These are phyloP conservation scores for Trametopsis cervina DNA, from an alignment of 768 basidiomycete species.

Conservation along the genomic window DNA sequence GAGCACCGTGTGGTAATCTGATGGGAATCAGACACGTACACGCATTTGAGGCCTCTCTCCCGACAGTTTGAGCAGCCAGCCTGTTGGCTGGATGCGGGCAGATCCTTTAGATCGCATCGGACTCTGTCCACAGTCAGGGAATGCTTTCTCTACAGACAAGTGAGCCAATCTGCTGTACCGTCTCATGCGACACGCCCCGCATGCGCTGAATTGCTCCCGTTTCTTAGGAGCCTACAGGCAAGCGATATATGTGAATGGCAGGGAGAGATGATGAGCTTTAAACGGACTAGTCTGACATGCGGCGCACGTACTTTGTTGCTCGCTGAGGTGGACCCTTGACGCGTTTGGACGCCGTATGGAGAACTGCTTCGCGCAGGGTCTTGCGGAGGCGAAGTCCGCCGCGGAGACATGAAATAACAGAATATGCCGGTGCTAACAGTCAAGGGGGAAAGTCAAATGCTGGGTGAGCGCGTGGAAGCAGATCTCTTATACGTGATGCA, in stretches of 20 bases:
- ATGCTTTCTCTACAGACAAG: too few relatives aligned
- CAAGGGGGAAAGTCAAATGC: constrained; percentile 25
- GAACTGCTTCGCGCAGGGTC: constrained; percentile 9
- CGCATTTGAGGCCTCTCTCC: constrained; percentile 87
- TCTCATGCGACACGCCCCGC: constrained; percentile 88
- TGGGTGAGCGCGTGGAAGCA: constrained; percentile 25
- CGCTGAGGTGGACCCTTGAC: constrained; percentile 3
- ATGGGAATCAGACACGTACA: constrained; percentile 47
- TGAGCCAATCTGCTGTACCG: constrained; percentile 43
- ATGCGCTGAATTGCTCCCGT: constrained; percentile 39
- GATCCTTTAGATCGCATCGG: constrained; percentile 89
- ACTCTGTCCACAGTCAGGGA: too few relatives aligned
- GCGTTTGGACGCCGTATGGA: constrained; percentile 10
- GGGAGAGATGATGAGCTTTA: neutral
- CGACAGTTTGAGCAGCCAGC: constrained; percentile 79
- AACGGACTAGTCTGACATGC: neutral
- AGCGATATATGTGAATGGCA: neutral
- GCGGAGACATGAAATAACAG: constrained; percentile 57
- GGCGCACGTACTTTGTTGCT: constrained; percentile 7
- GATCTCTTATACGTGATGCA: constrained; percentile 16
- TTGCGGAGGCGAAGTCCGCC: constrained; percentile 15
- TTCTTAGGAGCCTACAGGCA: constrained; percentile 13
- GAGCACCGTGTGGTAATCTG: neutral
- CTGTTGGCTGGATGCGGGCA: constrained; percentile 41
- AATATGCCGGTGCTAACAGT: constrained; percentile 10